Evolutionary conservation across 2,329 filamentous ascomycete species (phyloP).

Genomic region (Corinectria fuckeliana): DNA sequence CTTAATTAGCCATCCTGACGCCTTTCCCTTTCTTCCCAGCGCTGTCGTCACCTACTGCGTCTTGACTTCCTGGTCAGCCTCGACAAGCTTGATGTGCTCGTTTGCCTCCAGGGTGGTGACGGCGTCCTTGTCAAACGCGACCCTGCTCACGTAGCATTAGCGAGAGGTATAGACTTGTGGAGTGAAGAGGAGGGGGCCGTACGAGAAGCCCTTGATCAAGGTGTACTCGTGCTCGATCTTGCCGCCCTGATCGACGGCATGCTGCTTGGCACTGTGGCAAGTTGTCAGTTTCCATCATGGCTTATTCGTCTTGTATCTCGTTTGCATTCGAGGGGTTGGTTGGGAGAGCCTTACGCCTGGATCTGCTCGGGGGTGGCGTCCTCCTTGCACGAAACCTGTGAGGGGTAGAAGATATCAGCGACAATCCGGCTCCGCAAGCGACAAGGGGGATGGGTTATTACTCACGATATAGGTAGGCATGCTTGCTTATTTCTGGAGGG

Average conservation of each 20-base stretch:
- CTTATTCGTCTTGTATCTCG: not conserved
- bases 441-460: not conserved
- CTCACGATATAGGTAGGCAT: constrained; percentile 66
- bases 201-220: constrained; percentile 94
- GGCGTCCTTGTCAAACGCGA: constrained; percentile 72
- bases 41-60: constrained; percentile 65
- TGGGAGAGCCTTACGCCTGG: constrained; percentile 59
- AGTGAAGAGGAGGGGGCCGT: constrained; percentile 47
- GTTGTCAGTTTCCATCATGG: constrained; percentile 4
- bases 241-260: constrained; percentile 77
- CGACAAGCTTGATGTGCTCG: constrained; percentile 76
- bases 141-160: constrained; percentile 56
- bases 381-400: constrained; percentile 80
- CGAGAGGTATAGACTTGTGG: not conserved
- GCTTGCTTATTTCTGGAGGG: constrained; percentile 34
- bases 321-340: not conserved
- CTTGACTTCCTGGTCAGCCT: constrained; percentile 72
- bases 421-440: not conserved
- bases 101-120: constrained; percentile 70
- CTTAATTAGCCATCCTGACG: not conserved
- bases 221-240: constrained; percentile 84
- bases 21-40: not conserved
- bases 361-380: constrained; percentile 71
- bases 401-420: constrained; percentile 23
- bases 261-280: constrained; percentile 73